Conservation (phyloP, 2,329 filamentous ascomycete species). For the Mariannaea sp. region DNA sequence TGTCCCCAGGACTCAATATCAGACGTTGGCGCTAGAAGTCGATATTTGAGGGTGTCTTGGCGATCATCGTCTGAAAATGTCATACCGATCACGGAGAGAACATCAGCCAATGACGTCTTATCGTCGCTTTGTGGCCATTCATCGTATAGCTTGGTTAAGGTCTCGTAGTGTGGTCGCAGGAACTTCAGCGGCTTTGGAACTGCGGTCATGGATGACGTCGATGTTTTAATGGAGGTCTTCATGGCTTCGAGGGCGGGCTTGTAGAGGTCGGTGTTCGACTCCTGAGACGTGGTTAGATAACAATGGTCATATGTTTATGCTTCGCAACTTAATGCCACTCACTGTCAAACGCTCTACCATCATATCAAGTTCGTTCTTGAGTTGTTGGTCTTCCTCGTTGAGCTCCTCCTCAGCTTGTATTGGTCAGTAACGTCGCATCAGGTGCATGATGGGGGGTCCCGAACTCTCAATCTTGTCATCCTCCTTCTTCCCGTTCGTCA, state of each 20-base stretch:
- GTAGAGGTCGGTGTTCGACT: slow-evolving; percentile 85
- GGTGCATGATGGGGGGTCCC: slow-evolving; percentile 31
- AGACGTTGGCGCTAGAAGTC: slow-evolving; percentile 84
- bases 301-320: background rate
- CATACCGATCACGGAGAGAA: slow-evolving; percentile 97
- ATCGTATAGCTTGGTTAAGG: slow-evolving; percentile 84
- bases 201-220: slow-evolving; percentile 98
- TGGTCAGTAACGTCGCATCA: slow-evolving; percentile 30
- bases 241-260: slow-evolving; percentile 92
- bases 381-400: slow-evolving; percentile 95
- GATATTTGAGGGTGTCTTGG: slow-evolving; percentile 95
- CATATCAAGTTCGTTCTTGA: slow-evolving; percentile 98
- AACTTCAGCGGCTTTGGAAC: slow-evolving; percentile 99
- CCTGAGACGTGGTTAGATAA: slow-evolving; percentile 55
- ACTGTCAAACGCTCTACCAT: slow-evolving; percentile 93
- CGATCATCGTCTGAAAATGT: slow-evolving; percentile 97
- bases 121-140: slow-evolving; percentile 83
- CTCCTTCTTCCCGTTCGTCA: slow-evolving; percentile 77
- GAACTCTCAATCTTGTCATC: slow-evolving; percentile 64
- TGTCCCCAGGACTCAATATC: slow-evolving; percentile 98
- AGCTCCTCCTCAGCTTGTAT: slow-evolving; percentile 73
- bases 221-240: slow-evolving; percentile 98
- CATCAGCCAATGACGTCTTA: slow-evolving; percentile 90
- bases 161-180: slow-evolving; percentile 93
- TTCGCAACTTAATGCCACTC: slow-evolving; percentile 35